These are phyloP conservation scores for Rhodosporidiobolus odoratus DNA, from an alignment of 768 basidiomycete genomes.

Conservation along the genomic window DNA sequence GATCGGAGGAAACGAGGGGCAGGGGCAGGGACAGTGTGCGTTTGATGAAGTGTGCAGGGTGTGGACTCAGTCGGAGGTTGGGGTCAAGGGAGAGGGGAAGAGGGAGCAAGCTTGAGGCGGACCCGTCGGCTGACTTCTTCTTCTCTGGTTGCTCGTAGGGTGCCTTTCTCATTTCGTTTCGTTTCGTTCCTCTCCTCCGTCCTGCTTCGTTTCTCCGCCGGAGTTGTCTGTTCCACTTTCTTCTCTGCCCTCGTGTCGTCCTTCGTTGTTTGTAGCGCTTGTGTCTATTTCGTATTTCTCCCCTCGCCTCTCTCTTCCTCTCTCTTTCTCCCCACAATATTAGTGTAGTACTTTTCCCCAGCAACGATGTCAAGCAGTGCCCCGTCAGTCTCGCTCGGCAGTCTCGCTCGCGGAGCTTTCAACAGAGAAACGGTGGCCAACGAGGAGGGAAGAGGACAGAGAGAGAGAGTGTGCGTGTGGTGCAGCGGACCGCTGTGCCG, in stretches of 20 bases:
- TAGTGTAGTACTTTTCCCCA: too few species aligned
- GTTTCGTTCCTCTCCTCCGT: neutral
- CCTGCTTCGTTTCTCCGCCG: neutral
- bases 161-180: too few species aligned
- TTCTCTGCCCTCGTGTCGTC: neutral
- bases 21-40: neutral
- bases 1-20: neutral
- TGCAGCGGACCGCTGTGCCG: too few species aligned
- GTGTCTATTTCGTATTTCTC: neutral
- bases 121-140: neutral
- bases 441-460: too few species aligned
- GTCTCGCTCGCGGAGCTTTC: too few species aligned
- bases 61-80: neutral
- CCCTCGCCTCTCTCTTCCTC: neutral
- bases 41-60: slow-evolving; percentile 3
- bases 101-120: neutral
- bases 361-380: neutral
- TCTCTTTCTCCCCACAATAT: neutral
- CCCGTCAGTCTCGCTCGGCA: too few species aligned
- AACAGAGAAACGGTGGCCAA: too few species aligned
- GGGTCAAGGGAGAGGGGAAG: too few species aligned
- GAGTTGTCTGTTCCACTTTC: neutral
- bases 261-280: neutral
- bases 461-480: too few species aligned
- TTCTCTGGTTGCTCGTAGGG: too few species aligned